phyloP scores from a whole-genome alignment of 164 flowering plant species.

The Pachysandra terminalis region DNA sequence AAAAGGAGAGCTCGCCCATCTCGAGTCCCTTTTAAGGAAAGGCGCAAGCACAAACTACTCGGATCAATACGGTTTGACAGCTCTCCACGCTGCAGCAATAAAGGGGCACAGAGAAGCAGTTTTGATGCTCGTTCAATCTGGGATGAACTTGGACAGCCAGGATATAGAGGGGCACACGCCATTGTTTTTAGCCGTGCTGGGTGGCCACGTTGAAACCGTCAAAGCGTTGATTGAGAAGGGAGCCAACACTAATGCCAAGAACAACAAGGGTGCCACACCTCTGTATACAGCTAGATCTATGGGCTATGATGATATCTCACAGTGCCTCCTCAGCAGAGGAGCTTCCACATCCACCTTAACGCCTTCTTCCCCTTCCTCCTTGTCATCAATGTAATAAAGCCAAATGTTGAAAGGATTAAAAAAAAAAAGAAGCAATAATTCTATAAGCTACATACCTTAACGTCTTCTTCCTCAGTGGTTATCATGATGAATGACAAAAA shows the following conservation, averaged over 20 bases:
- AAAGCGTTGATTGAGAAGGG: conserved; percentile 39
- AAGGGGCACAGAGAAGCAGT: conserved; percentile 53
- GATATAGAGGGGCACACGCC: conserved; percentile 65
- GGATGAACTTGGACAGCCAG: conserved; percentile 38
- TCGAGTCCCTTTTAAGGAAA: conserved; percentile 32
- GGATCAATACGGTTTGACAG: conserved; percentile 58
- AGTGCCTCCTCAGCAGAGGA: conserved; percentile 38
- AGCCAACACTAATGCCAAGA: conserved; percentile 49
- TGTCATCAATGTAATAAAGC: not conserved
- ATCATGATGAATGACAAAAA: too few species aligned
- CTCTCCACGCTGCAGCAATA: conserved; percentile 62
- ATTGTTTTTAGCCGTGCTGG: conserved; percentile 63
- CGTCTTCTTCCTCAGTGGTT: too few species aligned
- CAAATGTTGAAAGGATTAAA: too few species aligned
- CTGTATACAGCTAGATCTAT: conserved; percentile 42
- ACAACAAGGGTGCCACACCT: conserved; percentile 51
- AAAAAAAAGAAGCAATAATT: too few species aligned
- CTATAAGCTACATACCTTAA: too few species aligned
- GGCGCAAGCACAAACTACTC: conserved; percentile 28
- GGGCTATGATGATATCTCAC: conserved; percentile 38
- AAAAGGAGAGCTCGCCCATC: conserved; percentile 37
- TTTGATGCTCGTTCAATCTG: conserved; percentile 33
- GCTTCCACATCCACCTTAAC: conserved; percentile 25
- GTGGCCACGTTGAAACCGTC: conserved; percentile 49
- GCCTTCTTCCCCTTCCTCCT: conserved; percentile 18